Evolutionary conservation across 805 yeast species (phyloP).

Genomic region (Pichia scutulata): DNA sequence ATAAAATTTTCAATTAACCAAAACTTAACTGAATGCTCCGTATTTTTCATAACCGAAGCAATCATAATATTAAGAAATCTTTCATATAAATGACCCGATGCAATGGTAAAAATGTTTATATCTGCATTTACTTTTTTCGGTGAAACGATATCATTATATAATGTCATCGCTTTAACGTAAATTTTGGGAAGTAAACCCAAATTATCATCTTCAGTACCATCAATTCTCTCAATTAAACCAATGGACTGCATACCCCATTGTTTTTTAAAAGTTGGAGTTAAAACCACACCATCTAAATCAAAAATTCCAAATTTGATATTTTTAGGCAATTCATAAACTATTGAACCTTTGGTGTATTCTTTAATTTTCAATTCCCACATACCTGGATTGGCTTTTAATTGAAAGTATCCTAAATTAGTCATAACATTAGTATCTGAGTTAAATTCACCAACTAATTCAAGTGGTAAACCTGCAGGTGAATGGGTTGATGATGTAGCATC

Average conservation of each 20-base stretch:
- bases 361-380: constrained; percentile 47
- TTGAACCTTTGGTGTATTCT: constrained; percentile 32
- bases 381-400: constrained; percentile 69
- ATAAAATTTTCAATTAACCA: constrained; percentile 82
- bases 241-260: constrained; percentile 6
- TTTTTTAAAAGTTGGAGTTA: constrained; percentile 38
- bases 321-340: constrained; percentile 32
- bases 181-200: not conserved
- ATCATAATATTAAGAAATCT: constrained; percentile 72
- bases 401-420: constrained; percentile 80
- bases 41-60: constrained; percentile 60
- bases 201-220: constrained; percentile 2
- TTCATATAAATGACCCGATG: constrained; percentile 77
- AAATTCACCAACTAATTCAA: constrained; percentile 30
- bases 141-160: not conserved
- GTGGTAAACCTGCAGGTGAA: constrained; percentile 45
- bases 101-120: constrained; percentile 73
- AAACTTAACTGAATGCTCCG: constrained; percentile 61
- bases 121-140: constrained; percentile 40
- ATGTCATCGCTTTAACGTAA: not conserved
- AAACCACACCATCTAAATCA: constrained; percentile 37
- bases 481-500: constrained; percentile 28
- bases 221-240: constrained; percentile 5
- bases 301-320: constrained; percentile 21
- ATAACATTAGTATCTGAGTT: constrained; percentile 58